Base-by-base conservation (phyloP, 2,329 filamentous ascomycete species). In the Aspergillus sp. region DNA sequence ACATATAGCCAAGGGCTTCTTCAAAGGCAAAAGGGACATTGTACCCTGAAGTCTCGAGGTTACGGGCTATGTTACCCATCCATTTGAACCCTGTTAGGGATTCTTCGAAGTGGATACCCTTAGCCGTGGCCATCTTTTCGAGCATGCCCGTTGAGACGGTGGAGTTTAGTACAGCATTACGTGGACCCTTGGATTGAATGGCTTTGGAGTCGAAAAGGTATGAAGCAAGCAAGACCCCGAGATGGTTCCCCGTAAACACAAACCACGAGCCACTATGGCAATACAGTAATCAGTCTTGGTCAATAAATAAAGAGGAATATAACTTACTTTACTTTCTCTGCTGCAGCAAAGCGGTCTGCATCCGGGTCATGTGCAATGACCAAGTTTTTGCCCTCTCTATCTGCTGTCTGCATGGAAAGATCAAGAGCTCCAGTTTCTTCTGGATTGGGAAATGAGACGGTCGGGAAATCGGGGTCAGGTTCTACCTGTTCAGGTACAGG, bases 1-100 rank as follows among this genome's bases (percentile, higher is more conserved):
- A 80, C 81, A 83, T 83, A 61, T 82, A 84, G 1, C 81, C 81
- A 26, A 84, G 73, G 5, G 81, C 81, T 63, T 84, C 81, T 62
- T 84, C 81, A 53, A 79, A 84, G 1, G 79, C 80, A 56, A 76
- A 83, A 0, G 73, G 66, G 1, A 77, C 73, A 26, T 73, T 66
- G 53, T 76, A 77, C 27, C 75, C 77, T 46, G 67, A 57, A 2
- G 60, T 55, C 46, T 73, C 67, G 2, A 82, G 69, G n/a, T 74
- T 66, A 12, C 74, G 72, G 1, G 79, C 77, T 41, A 76, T 70
- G 51, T 82, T 83, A 2, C 79, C 81, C 51, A 84, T 74, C 81
- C 81, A 84, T 60, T 84, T 84, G 67, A 84, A 84, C 1, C 81
- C 81, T 0, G 81, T 84, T 29, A 84, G 64, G 0, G 81, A 82